Base-by-base conservation (phyloP, 495 filamentous ascomycete genomes). In the Physcia stellaris region DNA sequence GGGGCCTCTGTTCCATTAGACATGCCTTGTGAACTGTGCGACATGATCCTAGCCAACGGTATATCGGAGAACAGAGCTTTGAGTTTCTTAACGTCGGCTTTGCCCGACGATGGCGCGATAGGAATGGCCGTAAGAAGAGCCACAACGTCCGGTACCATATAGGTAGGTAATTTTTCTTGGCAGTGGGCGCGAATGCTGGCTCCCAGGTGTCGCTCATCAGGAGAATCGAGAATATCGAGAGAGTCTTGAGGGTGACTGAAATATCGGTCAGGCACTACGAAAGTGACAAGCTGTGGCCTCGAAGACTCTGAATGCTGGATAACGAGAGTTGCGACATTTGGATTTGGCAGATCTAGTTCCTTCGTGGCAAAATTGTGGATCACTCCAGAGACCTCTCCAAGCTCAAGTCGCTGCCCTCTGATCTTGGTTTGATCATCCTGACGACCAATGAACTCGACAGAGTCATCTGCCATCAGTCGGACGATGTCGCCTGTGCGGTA, bases 351-450 rank as follows among this genome's bases (percentile, higher is more conserved):
- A 30, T 59, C 56, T 24, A 63, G 56, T 6, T 47, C 36, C 23
- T 54, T 39, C 15, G 45, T 35, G 1, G 54, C 59, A 5, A 60
- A 51, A 5, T 59, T 55, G 43, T 56, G 60, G 29, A 75, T 54
- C 2, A 69, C 62, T 38, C 69, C 61, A 19, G 68, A 70, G 34
- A 94, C 79, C 50, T 94, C 86, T 2, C 72, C 71, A 29, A 90
- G 66, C 45, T 88, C 83, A 20, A 86, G 64, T 40, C 83, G 61
- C 45, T 87, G 76, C 1, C 84, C 84, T 21, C 83, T 67, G 15
- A 92, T 67, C 50, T 88, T 92, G 35, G 83, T 70, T 52, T 87
- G 84, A 32, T 79, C 80, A 47, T 92, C 83, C 1, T 73, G 61
- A 12, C 84, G 69, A 11, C 83, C 80, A n/a, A 74, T 58, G 45